Evolutionary conservation across 805 yeast genomes (phyloP).

Genomic region (Suhomyces sp.): DNA sequence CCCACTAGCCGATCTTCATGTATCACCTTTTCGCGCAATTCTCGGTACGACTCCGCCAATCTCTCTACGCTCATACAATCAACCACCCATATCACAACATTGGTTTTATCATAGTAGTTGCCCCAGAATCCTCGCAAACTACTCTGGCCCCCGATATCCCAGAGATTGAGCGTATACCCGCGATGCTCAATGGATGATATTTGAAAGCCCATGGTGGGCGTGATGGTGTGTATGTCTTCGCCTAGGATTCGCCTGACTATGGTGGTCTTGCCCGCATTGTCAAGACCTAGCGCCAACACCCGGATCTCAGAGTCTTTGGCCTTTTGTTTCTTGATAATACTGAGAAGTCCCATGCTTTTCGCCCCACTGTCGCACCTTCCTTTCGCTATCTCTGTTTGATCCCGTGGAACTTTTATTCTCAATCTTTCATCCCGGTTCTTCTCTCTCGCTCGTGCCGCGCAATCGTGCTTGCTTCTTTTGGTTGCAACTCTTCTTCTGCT

Average conservation of each 20-base stretch:
- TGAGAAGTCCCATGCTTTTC: slow-evolving; percentile 68
- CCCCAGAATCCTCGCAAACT: slow-evolving; percentile 53
- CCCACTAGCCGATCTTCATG: slow-evolving; percentile 70
- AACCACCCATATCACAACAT: slow-evolving; percentile 81
- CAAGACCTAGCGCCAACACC: slow-evolving; percentile 77
- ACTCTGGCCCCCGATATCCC: slow-evolving; percentile 83
- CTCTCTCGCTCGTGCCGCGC: not conserved
- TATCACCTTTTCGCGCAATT: slow-evolving; percentile 58
- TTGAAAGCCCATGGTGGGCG: slow-evolving; percentile 90
- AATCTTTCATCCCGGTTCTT: not conserved
- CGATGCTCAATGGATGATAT: slow-evolving; percentile 55
- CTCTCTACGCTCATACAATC: slow-evolving; percentile 65
- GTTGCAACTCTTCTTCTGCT: not conserved
- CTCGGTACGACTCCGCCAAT: slow-evolving; percentile 60
- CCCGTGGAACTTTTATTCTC: not conserved
- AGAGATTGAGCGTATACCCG: slow-evolving; percentile 52
- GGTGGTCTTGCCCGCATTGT: slow-evolving; percentile 90
- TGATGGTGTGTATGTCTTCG: slow-evolving; percentile 51
- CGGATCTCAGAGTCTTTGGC: slow-evolving; percentile 75
- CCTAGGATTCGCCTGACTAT: slow-evolving; percentile 59
- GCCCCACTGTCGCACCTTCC: not conserved
- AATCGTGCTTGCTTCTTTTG: not conserved
- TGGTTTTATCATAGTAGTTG: slow-evolving; percentile 80
- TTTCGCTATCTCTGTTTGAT: not conserved
- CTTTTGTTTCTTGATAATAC: slow-evolving; percentile 79